phyloP scores from a whole-genome alignment of 257 asterid genomes.

The Handroanthus guayacan region DNA sequence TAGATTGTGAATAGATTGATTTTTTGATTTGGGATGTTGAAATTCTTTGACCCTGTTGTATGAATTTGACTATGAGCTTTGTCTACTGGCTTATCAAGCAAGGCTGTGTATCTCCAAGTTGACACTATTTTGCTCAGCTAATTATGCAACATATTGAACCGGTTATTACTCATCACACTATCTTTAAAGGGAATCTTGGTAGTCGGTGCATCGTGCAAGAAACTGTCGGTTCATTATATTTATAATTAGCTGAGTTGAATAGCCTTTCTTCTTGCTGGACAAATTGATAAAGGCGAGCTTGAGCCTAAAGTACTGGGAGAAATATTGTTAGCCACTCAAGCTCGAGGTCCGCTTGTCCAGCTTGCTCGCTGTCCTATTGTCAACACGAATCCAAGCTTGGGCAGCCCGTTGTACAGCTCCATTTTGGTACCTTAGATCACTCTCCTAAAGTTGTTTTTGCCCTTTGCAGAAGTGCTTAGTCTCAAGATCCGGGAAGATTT shows the following conservation, averaged over 20 bases:
- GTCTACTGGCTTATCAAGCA: constrained; percentile 48
- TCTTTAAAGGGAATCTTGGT: constrained; percentile 34
- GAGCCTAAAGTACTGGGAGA: constrained; percentile 41
- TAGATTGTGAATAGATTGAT: constrained; percentile 2
- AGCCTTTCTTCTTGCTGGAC: constrained; percentile 41
- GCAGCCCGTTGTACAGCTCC: constrained; percentile 44
- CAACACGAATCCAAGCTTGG: constrained; percentile 47
- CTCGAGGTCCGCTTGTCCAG: constrained; percentile 36
- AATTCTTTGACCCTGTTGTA: constrained; percentile 23
- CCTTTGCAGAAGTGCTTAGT: constrained; percentile 65
- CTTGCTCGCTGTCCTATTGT: constrained; percentile 38
- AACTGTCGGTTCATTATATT: constrained; percentile 37
- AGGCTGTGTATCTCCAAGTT: constrained; percentile 45
- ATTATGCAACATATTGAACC: constrained; percentile 40
- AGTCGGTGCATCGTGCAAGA: constrained; percentile 42
- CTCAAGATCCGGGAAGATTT: constrained; percentile 56
- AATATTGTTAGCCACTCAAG: constrained; percentile 42
- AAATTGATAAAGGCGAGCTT: constrained; percentile 47
- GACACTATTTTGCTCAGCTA: constrained; percentile 58
- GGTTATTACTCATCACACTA: constrained; percentile 38
- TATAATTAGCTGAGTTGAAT: constrained; percentile 63
- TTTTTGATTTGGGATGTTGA: constrained; percentile 17
- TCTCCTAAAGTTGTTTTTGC: constrained; percentile 54
- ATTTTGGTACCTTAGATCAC: constrained; percentile 28
- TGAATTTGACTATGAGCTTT: constrained; percentile 39